Evolutionary conservation across 1,284 basidiomycete genomes (phyloP), one percentile per base, ranked within the genome.

Genomic region (Cutaneotrichosporon sp.): DNA sequence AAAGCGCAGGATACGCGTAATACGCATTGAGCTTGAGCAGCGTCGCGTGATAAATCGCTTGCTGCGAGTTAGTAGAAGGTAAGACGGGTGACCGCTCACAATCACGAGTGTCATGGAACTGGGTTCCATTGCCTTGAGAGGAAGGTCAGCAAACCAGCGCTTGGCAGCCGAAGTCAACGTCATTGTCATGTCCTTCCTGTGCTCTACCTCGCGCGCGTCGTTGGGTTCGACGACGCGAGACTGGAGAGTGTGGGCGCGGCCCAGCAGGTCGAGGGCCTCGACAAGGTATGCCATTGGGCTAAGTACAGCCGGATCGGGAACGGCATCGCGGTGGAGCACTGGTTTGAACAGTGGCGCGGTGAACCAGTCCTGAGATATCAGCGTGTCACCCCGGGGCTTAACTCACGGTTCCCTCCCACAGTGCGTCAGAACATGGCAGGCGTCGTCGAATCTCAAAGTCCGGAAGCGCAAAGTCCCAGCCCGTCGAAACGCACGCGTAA

Each of bases 21-120:
- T 70, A 72, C 8, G 72, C 72, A 49, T 74, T 73, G 15, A 76
- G 60, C 54, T 75, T 75, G 34, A 76, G 64, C 3, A 76, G 54
- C 0, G 72, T 75, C 60, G 72, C 70, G 52, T 75, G 66, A 59
- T 73, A 66, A 22, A 71, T 67, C 10, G 63, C 67, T 64, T 70
- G 68, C 71, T 74, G 51, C 5, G 39, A 2, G 40, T 44, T 13
- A 43, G 33, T 21, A 18, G n/a, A 3, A 18, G 30, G 2, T 10
- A n/a, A 18, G 33, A 34, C 17, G 5, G 23, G 22, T n/a, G 15
- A 10, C 21, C 21, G 63, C 69, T 63, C 54, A 72, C 73, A 52
- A 73, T 72, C 58, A 70, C 63, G n/a, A 73, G 48, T 17, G 57
- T 58, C 65, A 72, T 59, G 13, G 59, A 46, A 14, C 52, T 50